Evolutionary conservation across 495 filamentous ascomycete genomes (phyloP).

Genomic region (Collariella sp.): DNA sequence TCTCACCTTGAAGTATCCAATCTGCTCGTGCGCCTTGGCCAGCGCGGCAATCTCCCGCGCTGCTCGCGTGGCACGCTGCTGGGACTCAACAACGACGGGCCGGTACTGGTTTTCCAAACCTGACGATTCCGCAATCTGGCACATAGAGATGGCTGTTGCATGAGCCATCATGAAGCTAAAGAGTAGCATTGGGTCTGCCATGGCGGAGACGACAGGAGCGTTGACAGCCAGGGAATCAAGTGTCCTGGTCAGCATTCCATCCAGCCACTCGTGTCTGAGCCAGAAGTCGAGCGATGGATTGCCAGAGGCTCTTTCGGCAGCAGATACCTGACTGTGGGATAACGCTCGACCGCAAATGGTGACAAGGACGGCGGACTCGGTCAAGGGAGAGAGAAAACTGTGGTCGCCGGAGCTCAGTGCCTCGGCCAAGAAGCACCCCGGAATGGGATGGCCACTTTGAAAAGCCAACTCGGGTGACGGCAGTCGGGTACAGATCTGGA

Average conservation of each 20-base stretch:
- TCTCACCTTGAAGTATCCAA: conserved; percentile 39
- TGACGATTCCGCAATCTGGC: conserved; percentile 23
- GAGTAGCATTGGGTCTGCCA: conserved; percentile 40
- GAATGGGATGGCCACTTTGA: conserved; percentile 39
- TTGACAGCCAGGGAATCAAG: conserved; percentile 29
- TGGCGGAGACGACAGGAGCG: conserved; percentile 27
- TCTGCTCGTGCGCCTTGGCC: conserved; percentile 33
- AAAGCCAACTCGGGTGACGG: conserved; percentile 44
- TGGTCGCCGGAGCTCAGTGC: conserved; percentile 31
- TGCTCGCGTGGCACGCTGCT: conserved; percentile 29
- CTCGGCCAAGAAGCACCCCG: conserved; percentile 38
- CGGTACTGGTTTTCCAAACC: conserved; percentile 18
- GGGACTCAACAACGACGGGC: conserved; percentile 23
- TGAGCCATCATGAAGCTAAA: conserved; percentile 39
- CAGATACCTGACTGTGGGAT: conserved; percentile 36
- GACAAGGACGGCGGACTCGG: conserved; percentile 41
- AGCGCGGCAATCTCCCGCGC: conserved; percentile 36
- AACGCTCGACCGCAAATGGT: conserved; percentile 42
- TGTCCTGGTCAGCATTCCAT: conserved; percentile 32
- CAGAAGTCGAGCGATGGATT: conserved; percentile 31
- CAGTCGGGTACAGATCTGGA: conserved; percentile 37
- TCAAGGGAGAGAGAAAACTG: conserved; percentile 33
- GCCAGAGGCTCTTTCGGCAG: conserved; percentile 17
- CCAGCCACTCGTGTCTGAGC: conserved; percentile 42
- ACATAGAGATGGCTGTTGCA: conserved; percentile 36